Conservation (phyloP, 495 filamentous ascomycete genomes). For the Daldinia bambusicola region DNA sequence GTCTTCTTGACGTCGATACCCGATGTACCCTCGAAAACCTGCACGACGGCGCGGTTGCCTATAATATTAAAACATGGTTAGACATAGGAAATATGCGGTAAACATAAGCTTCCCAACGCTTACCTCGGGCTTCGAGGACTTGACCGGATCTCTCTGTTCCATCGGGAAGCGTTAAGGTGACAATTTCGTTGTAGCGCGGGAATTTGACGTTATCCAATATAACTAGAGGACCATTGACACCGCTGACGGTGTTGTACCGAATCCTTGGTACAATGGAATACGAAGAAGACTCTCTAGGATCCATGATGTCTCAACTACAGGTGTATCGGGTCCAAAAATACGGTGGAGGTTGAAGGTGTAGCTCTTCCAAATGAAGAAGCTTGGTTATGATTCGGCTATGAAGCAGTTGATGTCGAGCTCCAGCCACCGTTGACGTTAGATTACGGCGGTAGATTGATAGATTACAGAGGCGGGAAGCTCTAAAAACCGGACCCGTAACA, state of each 20-base stretch:
- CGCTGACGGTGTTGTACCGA: constrained; percentile 97
- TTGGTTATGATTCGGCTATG: constrained; percentile 26
- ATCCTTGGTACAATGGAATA: constrained; percentile 83
- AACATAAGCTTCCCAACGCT: constrained; percentile 1
- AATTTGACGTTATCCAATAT: constrained; percentile 99
- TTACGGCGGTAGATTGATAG: constrained; percentile 20
- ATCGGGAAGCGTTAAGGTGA: constrained; percentile 94
- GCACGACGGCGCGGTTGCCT: constrained; percentile 92
- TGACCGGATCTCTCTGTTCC: constrained; percentile 93
- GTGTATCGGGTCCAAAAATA: constrained; percentile 22
- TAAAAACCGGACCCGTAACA: constrained; percentile 14
- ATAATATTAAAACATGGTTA: constrained; percentile 39
- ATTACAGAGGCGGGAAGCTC: constrained; percentile 26
- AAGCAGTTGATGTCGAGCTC: constrained; percentile 36
- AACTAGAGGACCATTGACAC: constrained; percentile 97
- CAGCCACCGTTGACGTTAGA: constrained; percentile 44
- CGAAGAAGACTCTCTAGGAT: constrained; percentile 80
- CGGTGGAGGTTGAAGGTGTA: constrained; percentile 12
- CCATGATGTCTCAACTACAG: constrained; percentile 64
- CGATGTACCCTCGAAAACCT: constrained; percentile 98
- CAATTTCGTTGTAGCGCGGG: constrained; percentile 97
- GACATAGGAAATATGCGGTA: constrained; percentile 1
- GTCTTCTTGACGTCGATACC: constrained; percentile 99
- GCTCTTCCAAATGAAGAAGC: constrained; percentile 33
- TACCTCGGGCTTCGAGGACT: constrained; percentile 96